A percentile compares a stretch with the other conserved stretches of the same genome.
Evolutionary conservation across 2,329 filamentous ascomycete species (phyloP).

Genomic region (Arthrinium phaeospermum): DNA sequence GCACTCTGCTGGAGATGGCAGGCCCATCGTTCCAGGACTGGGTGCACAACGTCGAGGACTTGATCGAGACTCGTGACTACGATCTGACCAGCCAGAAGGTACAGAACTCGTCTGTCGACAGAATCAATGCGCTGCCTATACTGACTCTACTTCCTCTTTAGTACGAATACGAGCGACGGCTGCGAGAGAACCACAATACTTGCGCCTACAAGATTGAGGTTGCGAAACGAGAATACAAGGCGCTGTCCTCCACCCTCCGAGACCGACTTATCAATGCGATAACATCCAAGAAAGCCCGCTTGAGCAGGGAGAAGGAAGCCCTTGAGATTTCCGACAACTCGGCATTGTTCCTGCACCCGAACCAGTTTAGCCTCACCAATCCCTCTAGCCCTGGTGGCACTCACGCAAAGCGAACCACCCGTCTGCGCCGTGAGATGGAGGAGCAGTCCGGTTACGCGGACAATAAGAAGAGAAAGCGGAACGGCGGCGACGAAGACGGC

Average conservation of each 20-base stretch:
- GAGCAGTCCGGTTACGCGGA: conserved; percentile 62
- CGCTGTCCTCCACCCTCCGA: conserved; percentile 64
- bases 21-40: conserved; percentile 87
- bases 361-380: conserved; percentile 70
- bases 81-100: conserved; percentile 84
- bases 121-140: neutral
- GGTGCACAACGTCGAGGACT: conserved; percentile 83
- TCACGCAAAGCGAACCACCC: conserved; percentile 67
- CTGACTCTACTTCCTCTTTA: conserved; percentile 38
- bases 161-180: conserved; percentile 69
- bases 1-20: conserved; percentile 73
- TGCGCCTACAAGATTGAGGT: conserved; percentile 67
- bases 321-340: conserved; percentile 71
- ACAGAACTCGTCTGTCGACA: conserved; percentile 27
- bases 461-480: conserved; percentile 67
- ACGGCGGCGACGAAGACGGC: conserved; percentile 64
- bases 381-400: conserved; percentile 68
- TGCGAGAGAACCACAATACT: conserved; percentile 63
- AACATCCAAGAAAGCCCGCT: conserved; percentile 66
- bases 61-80: conserved; percentile 85
- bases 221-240: conserved; percentile 65
- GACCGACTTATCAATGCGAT: conserved; percentile 72
- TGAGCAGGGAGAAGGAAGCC: conserved; percentile 71
- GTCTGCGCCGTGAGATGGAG: conserved; percentile 65
- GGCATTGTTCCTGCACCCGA: conserved; percentile 69